Evolutionary conservation across 2,329 filamentous ascomycete genomes (phyloP).

Genomic region (Fulvia fulva): DNA sequence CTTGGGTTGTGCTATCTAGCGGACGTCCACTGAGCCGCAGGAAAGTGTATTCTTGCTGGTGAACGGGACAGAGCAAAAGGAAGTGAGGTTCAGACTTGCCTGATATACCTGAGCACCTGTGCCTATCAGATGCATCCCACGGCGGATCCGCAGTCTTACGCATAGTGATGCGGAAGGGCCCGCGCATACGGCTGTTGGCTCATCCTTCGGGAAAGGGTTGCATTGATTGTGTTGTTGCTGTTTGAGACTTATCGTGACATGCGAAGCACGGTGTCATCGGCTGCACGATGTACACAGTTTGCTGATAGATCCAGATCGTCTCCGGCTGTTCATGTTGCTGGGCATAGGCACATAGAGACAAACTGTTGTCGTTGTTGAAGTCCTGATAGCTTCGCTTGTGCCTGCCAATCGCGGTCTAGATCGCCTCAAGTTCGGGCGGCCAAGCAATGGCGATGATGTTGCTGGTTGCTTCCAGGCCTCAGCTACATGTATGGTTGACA

Average conservation of each 20-base stretch:
- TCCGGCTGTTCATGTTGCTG: neutral
- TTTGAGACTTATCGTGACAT: neutral
- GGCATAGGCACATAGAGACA: neutral
- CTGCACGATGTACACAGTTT: neutral
- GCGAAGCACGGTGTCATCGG: neutral
- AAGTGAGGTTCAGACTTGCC: neutral
- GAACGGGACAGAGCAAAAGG: neutral
- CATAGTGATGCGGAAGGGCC: neutral
- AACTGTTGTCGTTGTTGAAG: neutral
- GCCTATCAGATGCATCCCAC: slow-evolving; percentile 2
- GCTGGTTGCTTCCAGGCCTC: neutral
- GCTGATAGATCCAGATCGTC: neutral
- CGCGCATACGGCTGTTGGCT: neutral
- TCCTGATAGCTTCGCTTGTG: neutral
- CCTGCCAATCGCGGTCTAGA: slow-evolving; percentile 3
- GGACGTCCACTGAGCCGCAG: slow-evolving; percentile 7
- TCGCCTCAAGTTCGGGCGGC: neutral
- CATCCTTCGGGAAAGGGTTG: neutral
- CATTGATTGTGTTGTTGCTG: neutral
- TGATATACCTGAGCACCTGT: slow-evolving; percentile 1
- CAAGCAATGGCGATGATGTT: neutral
- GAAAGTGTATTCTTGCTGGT: neutral
- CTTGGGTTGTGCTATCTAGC: slow-evolving; percentile 4
- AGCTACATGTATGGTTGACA: neutral
- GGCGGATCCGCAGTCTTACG: neutral